These are phyloP conservation scores for Hymenotorrendiella dingleyae DNA, from an alignment of 2,329 filamentous ascomycete species.

Conservation along the genomic window DNA sequence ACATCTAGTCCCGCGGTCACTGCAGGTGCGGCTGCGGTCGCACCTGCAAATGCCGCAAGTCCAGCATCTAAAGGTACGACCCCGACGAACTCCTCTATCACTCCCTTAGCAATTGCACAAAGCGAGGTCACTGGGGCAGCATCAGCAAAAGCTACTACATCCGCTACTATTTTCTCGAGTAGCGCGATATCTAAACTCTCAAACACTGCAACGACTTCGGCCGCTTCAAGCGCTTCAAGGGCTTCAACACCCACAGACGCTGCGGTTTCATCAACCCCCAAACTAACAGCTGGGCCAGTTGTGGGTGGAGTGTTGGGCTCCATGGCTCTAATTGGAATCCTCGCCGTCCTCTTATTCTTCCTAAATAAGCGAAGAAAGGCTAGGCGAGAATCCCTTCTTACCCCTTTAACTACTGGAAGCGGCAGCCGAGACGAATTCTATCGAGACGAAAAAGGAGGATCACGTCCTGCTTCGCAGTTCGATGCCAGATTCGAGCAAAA, in stretches of 20 bases:
- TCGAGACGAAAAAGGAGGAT: constrained; percentile 17
- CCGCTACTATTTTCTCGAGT: constrained; percentile 2
- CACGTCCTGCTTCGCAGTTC: constrained; percentile 10
- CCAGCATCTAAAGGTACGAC: constrained; percentile 22
- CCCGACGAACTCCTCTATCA: constrained; percentile 22
- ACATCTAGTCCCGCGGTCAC: constrained; percentile 3
- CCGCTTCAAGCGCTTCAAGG: constrained; percentile 11
- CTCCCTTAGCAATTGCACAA: constrained; percentile 20
- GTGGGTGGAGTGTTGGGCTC: constrained; percentile 28
- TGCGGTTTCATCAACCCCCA: constrained; percentile 19
- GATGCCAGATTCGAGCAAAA: constrained; percentile 9
- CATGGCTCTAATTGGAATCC: constrained; percentile 22
- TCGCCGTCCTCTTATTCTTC: constrained; percentile 25
- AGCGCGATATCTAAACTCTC: too few species aligned
- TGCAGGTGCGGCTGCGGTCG: constrained; percentile 4
- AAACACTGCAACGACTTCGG: background rate
- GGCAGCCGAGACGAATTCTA: constrained; percentile 18
- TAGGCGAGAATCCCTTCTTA: constrained; percentile 21
- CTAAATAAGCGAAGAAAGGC: constrained; percentile 20
- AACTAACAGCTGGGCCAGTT: constrained; percentile 18
- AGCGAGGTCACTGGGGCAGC: too few species aligned
- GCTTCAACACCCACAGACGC: constrained; percentile 8
- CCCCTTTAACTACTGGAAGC: constrained; percentile 21
- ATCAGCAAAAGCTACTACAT: constrained; percentile 12
- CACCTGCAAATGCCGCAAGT: constrained; percentile 9